A percentile compares a stretch with the other conserved stretches of the same genome.
phyloP scores from a whole-genome alignment of 495 filamentous ascomycete genomes.

The Beverwykella pulmonaria region DNA sequence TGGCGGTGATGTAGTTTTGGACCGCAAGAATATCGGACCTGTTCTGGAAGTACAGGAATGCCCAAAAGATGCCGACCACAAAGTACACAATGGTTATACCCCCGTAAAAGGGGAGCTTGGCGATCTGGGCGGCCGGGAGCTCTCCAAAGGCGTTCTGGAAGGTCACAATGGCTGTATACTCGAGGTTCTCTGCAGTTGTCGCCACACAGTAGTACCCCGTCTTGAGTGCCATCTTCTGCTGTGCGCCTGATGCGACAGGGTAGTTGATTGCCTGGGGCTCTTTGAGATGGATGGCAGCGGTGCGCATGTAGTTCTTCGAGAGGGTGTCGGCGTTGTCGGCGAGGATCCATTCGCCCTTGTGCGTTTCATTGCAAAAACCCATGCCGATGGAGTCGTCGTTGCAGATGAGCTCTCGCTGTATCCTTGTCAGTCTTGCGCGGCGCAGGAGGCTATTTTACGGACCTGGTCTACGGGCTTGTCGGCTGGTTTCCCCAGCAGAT shows the following conservation, averaged over 20 bases:
- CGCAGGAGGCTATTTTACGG: slow-evolving; percentile 38
- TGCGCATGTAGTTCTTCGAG: slow-evolving; percentile 71
- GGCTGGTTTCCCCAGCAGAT: slow-evolving; percentile 64
- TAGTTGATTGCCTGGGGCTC: slow-evolving; percentile 75
- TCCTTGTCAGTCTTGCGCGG: slow-evolving; percentile 12
- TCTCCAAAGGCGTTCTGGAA: slow-evolving; percentile 97
- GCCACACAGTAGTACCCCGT: slow-evolving; percentile 97
- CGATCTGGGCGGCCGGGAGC: slow-evolving; percentile 90
- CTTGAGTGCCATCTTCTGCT: slow-evolving; percentile 49
- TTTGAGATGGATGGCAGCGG: slow-evolving; percentile 80
- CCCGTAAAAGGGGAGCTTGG: slow-evolving; percentile 97
- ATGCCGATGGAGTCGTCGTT: slow-evolving; percentile 65
- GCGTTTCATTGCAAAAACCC: slow-evolving; percentile 67
- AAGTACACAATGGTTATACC: slow-evolving; percentile 93
- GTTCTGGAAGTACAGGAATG: slow-evolving; percentile 93
- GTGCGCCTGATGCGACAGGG: slow-evolving; percentile 53
- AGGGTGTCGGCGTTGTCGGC: slow-evolving; percentile 68
- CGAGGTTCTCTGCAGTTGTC: slow-evolving; percentile 58
- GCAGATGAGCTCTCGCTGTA: slow-evolving; percentile 74
- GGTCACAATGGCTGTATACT: slow-evolving; percentile 80
- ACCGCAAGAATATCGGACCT: slow-evolving; percentile 92
- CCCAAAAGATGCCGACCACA: slow-evolving; percentile 85
- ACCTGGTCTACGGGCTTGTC: slow-evolving; percentile 28
- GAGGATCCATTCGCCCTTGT: slow-evolving; percentile 86
- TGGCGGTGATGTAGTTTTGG: slow-evolving; percentile 99